phyloP scores from a whole-genome alignment of 176 grass and related monocot species.

The Oryza officinalis region DNA sequence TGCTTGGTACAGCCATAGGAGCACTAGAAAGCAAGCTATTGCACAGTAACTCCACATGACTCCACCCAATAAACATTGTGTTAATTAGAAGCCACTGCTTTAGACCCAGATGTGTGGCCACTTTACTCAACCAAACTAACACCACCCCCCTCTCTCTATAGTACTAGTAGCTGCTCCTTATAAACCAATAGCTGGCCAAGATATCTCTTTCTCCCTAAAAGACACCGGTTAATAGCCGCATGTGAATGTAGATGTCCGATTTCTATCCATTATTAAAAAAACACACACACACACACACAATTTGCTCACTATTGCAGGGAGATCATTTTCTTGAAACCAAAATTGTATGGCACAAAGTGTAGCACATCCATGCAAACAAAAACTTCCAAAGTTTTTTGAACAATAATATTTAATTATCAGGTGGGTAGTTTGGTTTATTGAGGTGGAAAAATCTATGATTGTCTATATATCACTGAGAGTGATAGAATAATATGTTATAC shows the following conservation, averaged over 20 bases:
- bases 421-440: not conserved
- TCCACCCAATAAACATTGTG: constrained; percentile 6
- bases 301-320: not conserved
- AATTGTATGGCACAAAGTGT: not conserved
- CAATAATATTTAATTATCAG: not conserved
- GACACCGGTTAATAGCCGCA: too few species aligned
- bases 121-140: constrained; percentile 39
- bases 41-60: constrained; percentile 24
- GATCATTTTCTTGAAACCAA: not conserved
- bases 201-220: not conserved
- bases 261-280: too few species aligned
- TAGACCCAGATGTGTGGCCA: constrained; percentile 27
- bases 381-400: not conserved
- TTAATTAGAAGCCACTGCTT: not conserved
- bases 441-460: not conserved
- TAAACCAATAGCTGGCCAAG: not conserved
- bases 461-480: not conserved
- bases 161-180: constrained; percentile 25
- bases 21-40: constrained; percentile 8
- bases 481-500: not conserved
- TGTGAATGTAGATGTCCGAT: too few species aligned
- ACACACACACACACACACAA: not conserved
- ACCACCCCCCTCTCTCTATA: constrained; percentile 6
- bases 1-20: constrained; percentile 13
- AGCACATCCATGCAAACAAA: not conserved